phyloP scores from a whole-genome alignment of 176 grass and related monocot genomes.

The Bolboschoenus planiculmis region DNA sequence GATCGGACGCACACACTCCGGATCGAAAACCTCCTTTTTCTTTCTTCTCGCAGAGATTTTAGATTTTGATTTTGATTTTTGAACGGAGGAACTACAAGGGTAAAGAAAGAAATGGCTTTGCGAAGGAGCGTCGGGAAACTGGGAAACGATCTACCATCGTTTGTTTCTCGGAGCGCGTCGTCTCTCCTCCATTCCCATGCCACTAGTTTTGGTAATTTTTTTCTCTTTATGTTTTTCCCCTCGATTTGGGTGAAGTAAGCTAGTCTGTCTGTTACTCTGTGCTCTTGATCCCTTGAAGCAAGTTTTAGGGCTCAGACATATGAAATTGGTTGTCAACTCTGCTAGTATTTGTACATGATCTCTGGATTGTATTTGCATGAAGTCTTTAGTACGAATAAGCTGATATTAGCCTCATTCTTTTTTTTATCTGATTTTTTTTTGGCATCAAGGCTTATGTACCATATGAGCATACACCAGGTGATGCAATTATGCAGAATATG shows the following conservation, averaged over 20 bases:
- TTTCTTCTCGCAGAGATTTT: not conserved
- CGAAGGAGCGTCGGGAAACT: not conserved
- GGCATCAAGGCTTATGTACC: not conserved
- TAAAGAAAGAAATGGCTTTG: constrained; percentile 17
- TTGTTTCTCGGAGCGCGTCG: not conserved
- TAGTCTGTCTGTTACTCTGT: not conserved
- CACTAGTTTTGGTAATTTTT: constrained; percentile 57
- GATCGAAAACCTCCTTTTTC: not conserved
- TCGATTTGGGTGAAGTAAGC: not conserved
- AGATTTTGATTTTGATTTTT: not conserved
- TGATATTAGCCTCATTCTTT: not conserved
- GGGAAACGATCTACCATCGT: not conserved
- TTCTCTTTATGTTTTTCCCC: not conserved
- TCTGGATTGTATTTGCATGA: not conserved
- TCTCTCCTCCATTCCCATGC: constrained; percentile 72
- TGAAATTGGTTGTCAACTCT: too few species aligned
- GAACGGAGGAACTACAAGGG: not conserved
- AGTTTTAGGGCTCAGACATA: too few species aligned
- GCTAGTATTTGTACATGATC: not conserved
- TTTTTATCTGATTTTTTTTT: not conserved
- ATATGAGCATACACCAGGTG: not conserved
- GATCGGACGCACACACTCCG: too few species aligned
- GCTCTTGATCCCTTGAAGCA: not conserved
- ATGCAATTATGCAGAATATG: not conserved
- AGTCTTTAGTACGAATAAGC: not conserved